Conservation (phyloP, 192 early-diverging fungal genomes). For the Entophlyctis helioformis region DNA sequence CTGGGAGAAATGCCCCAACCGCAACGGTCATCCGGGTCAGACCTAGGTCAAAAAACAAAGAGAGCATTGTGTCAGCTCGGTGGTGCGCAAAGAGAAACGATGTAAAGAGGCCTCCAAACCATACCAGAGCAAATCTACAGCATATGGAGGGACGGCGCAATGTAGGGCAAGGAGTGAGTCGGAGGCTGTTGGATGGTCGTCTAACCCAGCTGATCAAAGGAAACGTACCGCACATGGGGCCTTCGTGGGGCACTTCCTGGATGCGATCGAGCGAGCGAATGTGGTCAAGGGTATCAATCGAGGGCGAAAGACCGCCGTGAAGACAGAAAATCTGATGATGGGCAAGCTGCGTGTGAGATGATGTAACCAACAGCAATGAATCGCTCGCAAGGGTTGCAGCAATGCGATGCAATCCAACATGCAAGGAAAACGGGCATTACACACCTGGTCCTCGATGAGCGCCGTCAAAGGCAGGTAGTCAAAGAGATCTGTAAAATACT, state of each 20-base stretch:
- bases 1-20: slow-evolving; percentile 95
- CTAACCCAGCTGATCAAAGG: too few relatives aligned
- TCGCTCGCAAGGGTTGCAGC: neutral
- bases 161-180: too few relatives aligned
- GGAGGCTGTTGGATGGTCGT: too few relatives aligned
- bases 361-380: neutral
- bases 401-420: too few relatives aligned
- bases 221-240: slow-evolving; percentile 89
- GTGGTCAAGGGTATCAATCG: slow-evolving; percentile 87
- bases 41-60: slow-evolving; percentile 35
- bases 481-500: slow-evolving; percentile 96
- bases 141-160: neutral
- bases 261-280: slow-evolving; percentile 90
- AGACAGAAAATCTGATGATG: slow-evolving; percentile 70
- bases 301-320: slow-evolving; percentile 89
- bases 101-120: too few relatives aligned
- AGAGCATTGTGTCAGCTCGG: too few relatives aligned
- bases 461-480: slow-evolving; percentile 92
- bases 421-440: neutral
- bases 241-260: slow-evolving; percentile 96
- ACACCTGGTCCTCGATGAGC: slow-evolving; percentile 78
- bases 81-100: too few relatives aligned
- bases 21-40: slow-evolving; percentile 78
- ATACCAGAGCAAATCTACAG: neutral
- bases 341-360: neutral